Evolutionary conservation across 2,329 filamentous ascomycete species (phyloP).

Genomic region (Golovinomyces cichoracearum): DNA sequence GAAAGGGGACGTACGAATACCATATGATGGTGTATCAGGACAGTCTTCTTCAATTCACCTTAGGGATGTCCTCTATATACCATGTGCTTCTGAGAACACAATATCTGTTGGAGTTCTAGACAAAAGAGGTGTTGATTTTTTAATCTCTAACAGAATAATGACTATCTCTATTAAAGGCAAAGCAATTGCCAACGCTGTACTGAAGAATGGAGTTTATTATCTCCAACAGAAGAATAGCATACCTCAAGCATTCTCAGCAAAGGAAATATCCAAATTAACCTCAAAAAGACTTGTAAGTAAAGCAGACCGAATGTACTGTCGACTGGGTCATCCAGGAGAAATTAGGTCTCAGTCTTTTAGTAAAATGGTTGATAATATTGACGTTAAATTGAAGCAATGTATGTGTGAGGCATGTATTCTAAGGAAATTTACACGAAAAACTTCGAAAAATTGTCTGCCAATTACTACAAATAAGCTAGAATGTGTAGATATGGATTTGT

Average conservation of each 20-base stretch:
- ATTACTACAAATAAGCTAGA: neutral
- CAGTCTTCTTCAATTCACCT: neutral
- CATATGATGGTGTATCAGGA: neutral
- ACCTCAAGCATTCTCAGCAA: neutral
- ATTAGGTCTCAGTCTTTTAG: neutral
- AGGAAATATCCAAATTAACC: neutral
- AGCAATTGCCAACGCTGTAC: neutral
- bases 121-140: neutral
- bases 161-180: neutral
- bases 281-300: neutral
- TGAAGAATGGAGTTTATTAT: neutral
- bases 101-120: neutral
- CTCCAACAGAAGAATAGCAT: neutral
- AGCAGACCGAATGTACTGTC: neutral
- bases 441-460: neutral
- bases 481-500: neutral
- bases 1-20: neutral
- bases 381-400: neutral
- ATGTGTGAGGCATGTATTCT: neutral
- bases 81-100: neutral
- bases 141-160: neutral
- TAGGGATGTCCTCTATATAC: neutral
- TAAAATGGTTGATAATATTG: neutral
- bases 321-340: neutral
- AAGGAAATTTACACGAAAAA: neutral